Evolutionary conservation across 768 basidiomycete genomes (phyloP).

Genomic region (Tubosaeta sp.): DNA sequence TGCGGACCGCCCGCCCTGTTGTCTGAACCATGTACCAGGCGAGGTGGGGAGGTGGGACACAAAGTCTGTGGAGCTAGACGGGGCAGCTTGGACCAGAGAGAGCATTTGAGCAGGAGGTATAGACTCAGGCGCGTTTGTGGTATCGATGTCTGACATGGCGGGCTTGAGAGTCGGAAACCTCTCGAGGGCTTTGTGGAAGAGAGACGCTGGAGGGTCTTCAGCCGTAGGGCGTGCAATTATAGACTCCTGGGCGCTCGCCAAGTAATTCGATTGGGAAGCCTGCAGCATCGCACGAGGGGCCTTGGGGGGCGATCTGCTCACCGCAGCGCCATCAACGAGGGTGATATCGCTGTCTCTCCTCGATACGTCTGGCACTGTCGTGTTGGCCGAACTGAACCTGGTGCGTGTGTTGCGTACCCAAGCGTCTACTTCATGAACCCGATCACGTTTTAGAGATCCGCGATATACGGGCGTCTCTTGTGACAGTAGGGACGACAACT

Average conservation of each 20-base stretch:
- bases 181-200: conserved; percentile 1
- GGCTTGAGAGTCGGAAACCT: conserved; percentile 6
- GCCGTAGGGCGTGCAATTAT: conserved; percentile 5
- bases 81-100: background rate
- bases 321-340: conserved; percentile 13
- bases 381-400: conserved; percentile 14
- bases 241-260: background rate
- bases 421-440: conserved; percentile 9
- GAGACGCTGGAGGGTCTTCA: background rate
- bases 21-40: conserved; percentile 27
- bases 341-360: conserved; percentile 26
- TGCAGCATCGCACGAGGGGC: conserved; percentile 22
- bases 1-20: conserved; percentile 15
- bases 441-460: conserved; percentile 8
- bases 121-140: background rate
- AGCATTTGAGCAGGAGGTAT: background rate
- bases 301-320: conserved; percentile 13
- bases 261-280: background rate
- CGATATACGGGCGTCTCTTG: conserved; percentile 3
- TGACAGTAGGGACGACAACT: conserved; percentile 13
- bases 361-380: conserved; percentile 11
- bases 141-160: background rate
- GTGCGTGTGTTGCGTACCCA: conserved; percentile 14
- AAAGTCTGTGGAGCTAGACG: background rate
- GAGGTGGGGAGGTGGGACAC: conserved; percentile 13